Conservation (phyloP, 2,329 filamentous ascomycete genomes). For the Zasmidium angulare region DNA sequence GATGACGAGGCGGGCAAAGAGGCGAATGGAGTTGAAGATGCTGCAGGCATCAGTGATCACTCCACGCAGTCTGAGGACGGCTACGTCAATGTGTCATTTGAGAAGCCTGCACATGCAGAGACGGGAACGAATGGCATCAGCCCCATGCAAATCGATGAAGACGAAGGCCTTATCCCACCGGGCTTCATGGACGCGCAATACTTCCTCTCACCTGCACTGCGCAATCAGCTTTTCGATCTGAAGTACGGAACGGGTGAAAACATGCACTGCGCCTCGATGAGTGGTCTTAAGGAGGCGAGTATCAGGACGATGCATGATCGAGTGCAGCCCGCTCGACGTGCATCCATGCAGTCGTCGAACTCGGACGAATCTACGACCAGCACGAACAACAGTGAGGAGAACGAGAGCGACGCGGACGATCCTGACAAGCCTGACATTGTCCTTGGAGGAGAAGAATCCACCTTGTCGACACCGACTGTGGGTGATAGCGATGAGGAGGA, state of each 20-base stretch:
- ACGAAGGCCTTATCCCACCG: conserved; percentile 26
- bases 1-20: conserved; percentile 37
- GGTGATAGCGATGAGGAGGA: conserved; percentile 22
- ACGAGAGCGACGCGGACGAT: conserved; percentile 26
- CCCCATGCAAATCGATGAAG: conserved; percentile 11
- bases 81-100: conserved; percentile 87
- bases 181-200: conserved; percentile 32
- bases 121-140: conserved; percentile 6
- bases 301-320: conserved; percentile 30
- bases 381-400: conserved; percentile 23
- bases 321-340: conserved; percentile 28
- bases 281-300: conserved; percentile 17
- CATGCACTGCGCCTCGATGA: conserved; percentile 57
- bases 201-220: conserved; percentile 60
- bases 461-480: conserved; percentile 8
- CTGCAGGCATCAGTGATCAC: conserved; percentile 66
- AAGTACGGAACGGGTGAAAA: conserved; percentile 62
- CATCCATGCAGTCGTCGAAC: conserved; percentile 27
- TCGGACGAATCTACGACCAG: conserved; percentile 27
- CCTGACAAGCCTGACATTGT: conserved; percentile 27
- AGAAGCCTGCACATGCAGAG: conserved; percentile 46
- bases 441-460: conserved; percentile 16
- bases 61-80: conserved; percentile 88
- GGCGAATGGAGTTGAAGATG: conserved; percentile 49
- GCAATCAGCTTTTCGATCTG: conserved; percentile 71